Conservation (phyloP, 495 filamentous ascomycete species). For the Xylaria scruposa region DNA sequence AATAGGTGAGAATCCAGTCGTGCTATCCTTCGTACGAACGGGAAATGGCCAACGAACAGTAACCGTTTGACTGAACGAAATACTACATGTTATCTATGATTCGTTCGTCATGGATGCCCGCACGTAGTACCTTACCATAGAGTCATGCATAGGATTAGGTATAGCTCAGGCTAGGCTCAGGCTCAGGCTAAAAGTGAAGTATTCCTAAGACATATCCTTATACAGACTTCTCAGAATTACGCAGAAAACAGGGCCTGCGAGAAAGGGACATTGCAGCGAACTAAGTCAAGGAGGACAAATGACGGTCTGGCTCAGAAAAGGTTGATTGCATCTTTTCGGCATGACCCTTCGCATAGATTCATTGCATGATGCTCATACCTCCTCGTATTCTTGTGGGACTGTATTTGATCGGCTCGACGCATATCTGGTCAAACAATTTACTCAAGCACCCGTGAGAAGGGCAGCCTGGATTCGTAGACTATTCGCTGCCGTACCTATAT, state of each 20-base stretch:
- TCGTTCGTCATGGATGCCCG: no score
- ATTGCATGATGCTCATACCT: not conserved
- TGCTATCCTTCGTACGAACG: no score
- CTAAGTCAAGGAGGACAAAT: not conserved
- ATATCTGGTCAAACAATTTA: not conserved
- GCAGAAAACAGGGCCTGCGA: not conserved
- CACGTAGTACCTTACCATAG: no score
- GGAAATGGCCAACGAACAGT: no score
- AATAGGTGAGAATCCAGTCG: no score
- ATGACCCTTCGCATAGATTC: not conserved
- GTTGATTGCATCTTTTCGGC: not conserved
- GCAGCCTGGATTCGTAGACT: not conserved
- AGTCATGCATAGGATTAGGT: no score
- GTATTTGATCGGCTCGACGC: not conserved
- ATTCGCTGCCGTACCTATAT: not conserved
- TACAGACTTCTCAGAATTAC: not conserved
- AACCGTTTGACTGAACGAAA: no score
- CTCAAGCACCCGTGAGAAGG: not conserved
- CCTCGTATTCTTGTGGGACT: not conserved
- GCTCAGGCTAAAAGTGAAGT: no score
- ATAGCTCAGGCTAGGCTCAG: no score
- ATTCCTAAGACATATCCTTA: not conserved
- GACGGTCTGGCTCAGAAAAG: not conserved
- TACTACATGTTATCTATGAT: no score
- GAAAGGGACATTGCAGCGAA: not conserved